phyloP scores from a whole-genome alignment of 148 eudicot genomes.

The Bassia scoparia region DNA sequence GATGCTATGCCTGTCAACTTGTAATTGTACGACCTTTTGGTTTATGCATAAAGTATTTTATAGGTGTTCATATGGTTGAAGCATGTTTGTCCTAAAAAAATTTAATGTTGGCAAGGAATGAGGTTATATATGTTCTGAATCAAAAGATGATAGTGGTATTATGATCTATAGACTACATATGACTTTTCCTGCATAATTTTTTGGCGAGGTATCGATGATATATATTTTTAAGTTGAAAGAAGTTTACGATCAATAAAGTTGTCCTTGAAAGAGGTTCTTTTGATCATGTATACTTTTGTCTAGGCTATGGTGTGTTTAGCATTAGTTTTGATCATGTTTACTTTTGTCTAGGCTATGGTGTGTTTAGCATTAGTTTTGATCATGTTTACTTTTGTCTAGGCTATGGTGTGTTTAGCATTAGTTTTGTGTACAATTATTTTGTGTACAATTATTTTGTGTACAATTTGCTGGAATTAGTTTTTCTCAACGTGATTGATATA shows the following conservation, averaged over 20 bases:
- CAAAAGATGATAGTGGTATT: slow-evolving; percentile 6
- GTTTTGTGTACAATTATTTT: too few species aligned
- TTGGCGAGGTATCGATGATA: too few species aligned
- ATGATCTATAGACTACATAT: background rate
- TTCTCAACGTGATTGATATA: background rate
- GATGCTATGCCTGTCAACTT: background rate
- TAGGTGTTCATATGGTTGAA: background rate
- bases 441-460: too few species aligned
- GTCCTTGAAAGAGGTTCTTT: background rate
- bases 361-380: too few species aligned
- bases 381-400: too few species aligned
- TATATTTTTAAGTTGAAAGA: background rate
- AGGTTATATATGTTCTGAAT: background rate
- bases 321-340: too few species aligned
- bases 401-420: too few species aligned
- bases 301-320: background rate
- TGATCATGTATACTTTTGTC: background rate
- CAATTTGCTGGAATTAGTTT: too few species aligned
- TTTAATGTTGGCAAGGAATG: background rate
- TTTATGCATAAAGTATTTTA: background rate
- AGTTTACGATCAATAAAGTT: background rate
- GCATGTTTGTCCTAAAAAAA: background rate
- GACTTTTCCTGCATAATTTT: background rate
- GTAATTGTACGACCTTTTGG: background rate
- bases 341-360: too few species aligned